Base-by-base conservation (phyloP, 2,329 filamentous ascomycete genomes). In the Cylindrodendrum hubeiense region DNA sequence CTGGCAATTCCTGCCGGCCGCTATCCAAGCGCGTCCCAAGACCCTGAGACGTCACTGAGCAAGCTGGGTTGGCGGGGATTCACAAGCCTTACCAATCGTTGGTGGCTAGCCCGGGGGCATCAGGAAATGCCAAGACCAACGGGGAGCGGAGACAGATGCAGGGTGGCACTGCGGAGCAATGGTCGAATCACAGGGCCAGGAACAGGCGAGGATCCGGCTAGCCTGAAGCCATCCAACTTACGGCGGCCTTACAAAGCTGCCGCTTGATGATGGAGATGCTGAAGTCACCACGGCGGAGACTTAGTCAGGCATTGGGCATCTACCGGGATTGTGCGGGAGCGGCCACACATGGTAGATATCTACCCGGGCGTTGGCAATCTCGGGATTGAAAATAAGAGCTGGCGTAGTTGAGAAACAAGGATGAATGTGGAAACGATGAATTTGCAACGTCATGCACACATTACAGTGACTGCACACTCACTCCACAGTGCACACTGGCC, bases 51-150 rank as follows among this genome's bases (percentile, higher is more conserved):
- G 53, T 57, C 60, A 57, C 34, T 62, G 15, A 47, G 28, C 26
- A 28, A 39, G 60, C 43, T 46, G 46, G 49, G 52, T 44, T 33
- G n/a, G 46, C 26, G 46, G 24, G 53, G 49, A 39, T 12, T 30
- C 5, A 24, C 46, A 30, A 49, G 26, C 24, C 51, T 65, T 60
- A 58, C 60, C 53, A 63, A 58, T 63, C 60, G 26, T 9, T n/a
- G 21, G 19, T 47, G 37, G 34, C 21, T 52, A 53, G 39, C 41
- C 52, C 59, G 60, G 64, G 21, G 4, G 43, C 13, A 44, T 74
- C 67, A 67, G 71, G n/a, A 13, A 73, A 74, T 55, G 71, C 71
- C 71, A 74, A 71, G 67, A 64, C 62, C 54, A 19, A 26, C 26
- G 22, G 55, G 44, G 5, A 30, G 30, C 24, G 26, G 41, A 43